Evolutionary conservation across 1,139 yeast genomes (phyloP).

Genomic region (Taphrina sp.): DNA sequence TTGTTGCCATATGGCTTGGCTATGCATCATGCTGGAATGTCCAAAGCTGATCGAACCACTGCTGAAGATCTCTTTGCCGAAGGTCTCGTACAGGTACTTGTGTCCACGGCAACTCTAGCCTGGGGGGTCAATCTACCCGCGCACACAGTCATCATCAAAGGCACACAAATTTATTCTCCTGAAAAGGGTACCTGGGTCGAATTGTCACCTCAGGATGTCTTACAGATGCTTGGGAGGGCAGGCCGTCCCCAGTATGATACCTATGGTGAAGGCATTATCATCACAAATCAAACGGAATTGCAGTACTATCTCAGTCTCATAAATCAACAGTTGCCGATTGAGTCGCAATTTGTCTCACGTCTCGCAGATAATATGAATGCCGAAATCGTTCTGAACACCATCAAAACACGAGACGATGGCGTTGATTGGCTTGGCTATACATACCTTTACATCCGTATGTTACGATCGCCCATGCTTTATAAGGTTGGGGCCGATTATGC

Average conservation of each 20-base stretch:
- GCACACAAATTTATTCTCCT: conserved; percentile 92
- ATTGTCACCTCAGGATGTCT: conserved; percentile 85
- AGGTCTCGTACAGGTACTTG: conserved; percentile 76
- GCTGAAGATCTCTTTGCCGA: conserved; percentile 87
- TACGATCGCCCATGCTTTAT: conserved; percentile 67
- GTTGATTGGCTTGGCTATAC: conserved; percentile 76
- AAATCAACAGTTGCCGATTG: conserved; percentile 89
- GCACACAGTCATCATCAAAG: conserved; percentile 90
- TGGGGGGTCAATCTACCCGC: conserved; percentile 99
- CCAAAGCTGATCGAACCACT: conserved; percentile 66
- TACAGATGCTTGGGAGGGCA: conserved; percentile 95
- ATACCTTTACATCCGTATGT: conserved; percentile 78
- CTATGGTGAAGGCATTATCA: conserved; percentile 90
- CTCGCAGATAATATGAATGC: conserved; percentile 80
- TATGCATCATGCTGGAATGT: conserved; percentile 91
- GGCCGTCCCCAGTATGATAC: conserved; percentile 94
- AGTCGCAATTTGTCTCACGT: conserved; percentile 73
- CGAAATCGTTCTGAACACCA: conserved; percentile 73
- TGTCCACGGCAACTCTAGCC: conserved; percentile 92
- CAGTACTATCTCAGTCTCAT: conserved; percentile 84
- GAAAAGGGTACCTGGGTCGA: conserved; percentile 86
- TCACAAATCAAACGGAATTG: conserved; percentile 80
- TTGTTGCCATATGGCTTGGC: conserved; percentile 75
- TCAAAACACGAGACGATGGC: conserved; percentile 63
- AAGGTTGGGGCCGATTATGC: conserved; percentile 69